Evolutionary conservation across 2,329 filamentous ascomycete species (phyloP), one percentile per base, ranked within the genome.

Genomic region (Trichoderma atroviride): DNA sequence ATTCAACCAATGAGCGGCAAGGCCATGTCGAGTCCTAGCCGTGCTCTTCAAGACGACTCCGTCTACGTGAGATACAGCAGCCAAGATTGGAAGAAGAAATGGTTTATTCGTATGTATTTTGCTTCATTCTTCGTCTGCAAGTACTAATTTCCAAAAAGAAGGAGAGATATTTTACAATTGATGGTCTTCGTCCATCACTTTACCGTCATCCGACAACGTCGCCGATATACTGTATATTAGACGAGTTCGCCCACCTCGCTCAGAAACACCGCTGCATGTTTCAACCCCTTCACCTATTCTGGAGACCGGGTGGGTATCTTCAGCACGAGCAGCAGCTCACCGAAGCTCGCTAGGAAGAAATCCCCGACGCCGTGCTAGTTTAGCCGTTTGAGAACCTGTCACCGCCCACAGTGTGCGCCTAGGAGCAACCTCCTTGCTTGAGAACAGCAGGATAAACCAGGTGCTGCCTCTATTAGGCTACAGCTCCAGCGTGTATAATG

Each of bases 291-390:
- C 29, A 37, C 58, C 14, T 19, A 29, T 22, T 22, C 22, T 22
- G 11, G 50, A 64, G 11, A 52, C 35, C 61, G 33, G 33, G 50
- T 33, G 50, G 50, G 33, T 53, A 31, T 56, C 16, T 7, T 11
- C 22, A 31, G 10, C 47, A 24, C 22, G 43, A 50, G n/a, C 10
- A 27, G 61, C 50, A 27, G 61, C 33, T 56, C 61, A 56, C 19
- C 61, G 35, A 55, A 6, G 50, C 50, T 16, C 11, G 24, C 35
- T 43, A 5, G 61, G 61, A 64, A 33, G 43, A 56, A 64, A 56
- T 56, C 61, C 55, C 61, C 61, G 61, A 27, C 27, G 27, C 33
- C 16, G 27, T 27, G 50, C 61, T 64, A 64, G 33, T 64, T 64
- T 64, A 56, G 50, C 40, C 33, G 24, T 19, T 43, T 56, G 6